A percentile compares a stretch with the other conserved stretches of the same genome.
Conservation (phyloP, 1,139 yeast species). For the Magnusiomyces sp. region DNA sequence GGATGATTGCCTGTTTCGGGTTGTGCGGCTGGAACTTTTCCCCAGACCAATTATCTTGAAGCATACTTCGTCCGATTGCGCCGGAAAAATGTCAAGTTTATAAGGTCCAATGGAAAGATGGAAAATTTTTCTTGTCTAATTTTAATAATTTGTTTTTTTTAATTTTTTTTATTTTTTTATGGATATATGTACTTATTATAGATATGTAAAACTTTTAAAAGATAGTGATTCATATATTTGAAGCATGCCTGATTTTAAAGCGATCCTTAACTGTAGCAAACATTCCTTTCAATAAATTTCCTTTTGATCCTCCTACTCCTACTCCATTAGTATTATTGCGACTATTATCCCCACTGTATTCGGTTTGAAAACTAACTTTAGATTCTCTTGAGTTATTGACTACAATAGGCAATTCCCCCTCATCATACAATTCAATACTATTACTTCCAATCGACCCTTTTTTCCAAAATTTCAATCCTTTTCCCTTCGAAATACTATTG, state of each 20-base stretch:
- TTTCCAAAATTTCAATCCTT: background rate
- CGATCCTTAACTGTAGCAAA: background rate
- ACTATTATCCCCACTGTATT: background rate
- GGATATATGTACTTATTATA: background rate
- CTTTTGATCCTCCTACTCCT: background rate
- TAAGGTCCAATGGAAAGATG: no score
- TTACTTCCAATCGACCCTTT: background rate
- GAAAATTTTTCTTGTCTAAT: background rate
- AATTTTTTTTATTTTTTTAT: background rate
- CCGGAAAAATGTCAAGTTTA: no score
- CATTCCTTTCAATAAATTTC: background rate
- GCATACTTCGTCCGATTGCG: no score
- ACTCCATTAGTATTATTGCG: background rate
- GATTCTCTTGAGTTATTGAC: no score
- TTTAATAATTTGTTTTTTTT: background rate
- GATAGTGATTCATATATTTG: background rate
- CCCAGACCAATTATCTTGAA: no score
- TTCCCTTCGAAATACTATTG: background rate
- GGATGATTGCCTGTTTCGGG: no score
- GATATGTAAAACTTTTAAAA: background rate
- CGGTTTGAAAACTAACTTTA: background rate
- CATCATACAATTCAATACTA: background rate
- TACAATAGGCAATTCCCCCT: background rate
- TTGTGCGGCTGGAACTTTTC: no score
- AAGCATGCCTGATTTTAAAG: background rate